phyloP scores from a whole-genome alignment of 345 rosid genomes.

The Eucalyptus pauciflora region DNA sequence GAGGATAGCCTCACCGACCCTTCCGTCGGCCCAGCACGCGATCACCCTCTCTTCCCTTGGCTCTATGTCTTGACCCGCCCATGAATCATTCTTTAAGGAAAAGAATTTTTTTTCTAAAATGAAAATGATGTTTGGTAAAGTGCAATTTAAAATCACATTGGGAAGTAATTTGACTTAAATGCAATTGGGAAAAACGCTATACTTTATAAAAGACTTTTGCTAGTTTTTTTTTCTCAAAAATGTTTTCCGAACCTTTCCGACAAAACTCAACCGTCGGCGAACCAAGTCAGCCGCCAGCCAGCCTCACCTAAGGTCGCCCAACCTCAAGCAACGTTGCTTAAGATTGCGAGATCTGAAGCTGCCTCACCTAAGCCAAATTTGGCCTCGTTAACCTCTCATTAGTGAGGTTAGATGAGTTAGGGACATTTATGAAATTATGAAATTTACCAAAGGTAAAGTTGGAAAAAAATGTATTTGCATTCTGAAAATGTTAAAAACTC shows the following conservation, averaged over 20 bases:
- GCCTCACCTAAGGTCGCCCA: background rate
- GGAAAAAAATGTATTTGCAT: accelerated
- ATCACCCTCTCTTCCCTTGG: background rate
- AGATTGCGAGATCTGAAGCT: accelerated
- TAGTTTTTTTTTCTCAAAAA: no score
- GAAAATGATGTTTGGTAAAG: no score
- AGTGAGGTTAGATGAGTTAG: background rate
- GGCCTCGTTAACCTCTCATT: background rate
- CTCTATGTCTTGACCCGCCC: background rate
- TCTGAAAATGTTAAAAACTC: background rate
- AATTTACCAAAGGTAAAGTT: accelerated
- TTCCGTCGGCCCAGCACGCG: background rate
- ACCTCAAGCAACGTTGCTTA: background rate
- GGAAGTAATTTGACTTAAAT: background rate
- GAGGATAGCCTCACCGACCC: background rate
- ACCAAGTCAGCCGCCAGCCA: accelerated
- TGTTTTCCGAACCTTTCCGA: accelerated
- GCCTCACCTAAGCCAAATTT: background rate
- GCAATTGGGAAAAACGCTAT: background rate
- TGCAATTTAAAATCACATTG: no score
- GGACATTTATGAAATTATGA: background rate
- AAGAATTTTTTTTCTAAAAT: no score
- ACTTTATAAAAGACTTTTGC: background rate
- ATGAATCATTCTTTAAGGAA: background rate
- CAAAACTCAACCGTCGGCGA: accelerated